Evolutionary conservation across 2,329 filamentous ascomycete genomes (phyloP).

Genomic region (Bretziella fagacearum): DNA sequence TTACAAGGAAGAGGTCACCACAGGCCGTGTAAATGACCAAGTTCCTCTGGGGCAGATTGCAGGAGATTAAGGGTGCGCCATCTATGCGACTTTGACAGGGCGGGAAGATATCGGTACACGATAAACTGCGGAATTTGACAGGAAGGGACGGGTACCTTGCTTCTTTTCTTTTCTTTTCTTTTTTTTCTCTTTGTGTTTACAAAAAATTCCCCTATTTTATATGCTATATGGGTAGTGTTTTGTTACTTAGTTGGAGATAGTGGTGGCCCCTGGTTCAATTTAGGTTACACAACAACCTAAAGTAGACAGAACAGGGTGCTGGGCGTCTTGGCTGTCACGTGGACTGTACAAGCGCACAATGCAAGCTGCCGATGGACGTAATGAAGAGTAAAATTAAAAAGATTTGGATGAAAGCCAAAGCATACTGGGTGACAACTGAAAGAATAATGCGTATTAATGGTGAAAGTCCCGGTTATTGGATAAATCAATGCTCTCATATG

Average conservation of each 20-base stretch:
- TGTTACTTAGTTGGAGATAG: not conserved
- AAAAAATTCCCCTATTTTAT: too few species aligned
- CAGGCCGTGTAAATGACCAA: too few species aligned
- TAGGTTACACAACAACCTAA: not conserved
- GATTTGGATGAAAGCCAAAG: not conserved
- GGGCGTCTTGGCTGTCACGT: not conserved
- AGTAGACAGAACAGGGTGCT: not conserved
- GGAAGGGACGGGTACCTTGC: too few species aligned
- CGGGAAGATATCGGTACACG: too few species aligned
- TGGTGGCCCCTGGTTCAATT: not conserved
- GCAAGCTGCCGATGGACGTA: not conserved
- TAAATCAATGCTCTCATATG: not conserved
- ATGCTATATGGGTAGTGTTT: too few species aligned
- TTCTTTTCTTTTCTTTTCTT: too few species aligned
- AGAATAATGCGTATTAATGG: not conserved
- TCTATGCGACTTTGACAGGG: too few species aligned
- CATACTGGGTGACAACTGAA: not conserved
- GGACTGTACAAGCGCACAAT: not conserved
- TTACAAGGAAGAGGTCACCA: not conserved
- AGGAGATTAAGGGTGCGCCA: too few species aligned
- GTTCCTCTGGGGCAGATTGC: too few species aligned
- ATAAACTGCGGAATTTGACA: too few species aligned
- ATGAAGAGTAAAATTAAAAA: not conserved
- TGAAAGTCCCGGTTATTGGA: too few species aligned
- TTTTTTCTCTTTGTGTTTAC: too few species aligned